A percentile compares a stretch with the other conserved stretches of the same genome.
Conservation (phyloP, 2,329 filamentous ascomycete species). For the Atkinsonella hypoxylon region DNA sequence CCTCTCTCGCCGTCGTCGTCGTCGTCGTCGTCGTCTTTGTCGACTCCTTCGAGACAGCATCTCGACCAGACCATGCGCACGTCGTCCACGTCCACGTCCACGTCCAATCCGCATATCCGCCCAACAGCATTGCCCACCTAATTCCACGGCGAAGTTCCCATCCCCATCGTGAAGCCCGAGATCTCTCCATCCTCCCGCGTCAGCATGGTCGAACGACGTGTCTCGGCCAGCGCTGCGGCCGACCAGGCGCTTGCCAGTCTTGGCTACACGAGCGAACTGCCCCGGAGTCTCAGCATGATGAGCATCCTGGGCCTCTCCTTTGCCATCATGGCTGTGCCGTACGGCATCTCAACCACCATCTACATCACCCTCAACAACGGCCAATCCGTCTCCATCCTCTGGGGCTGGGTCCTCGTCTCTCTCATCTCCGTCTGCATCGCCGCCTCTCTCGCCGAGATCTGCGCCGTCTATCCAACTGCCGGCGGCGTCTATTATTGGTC, state of each 20-base stretch:
- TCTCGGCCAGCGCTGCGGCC: conserved; percentile 17
- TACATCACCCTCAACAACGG: conserved; percentile 53
- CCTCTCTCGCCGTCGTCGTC: background rate
- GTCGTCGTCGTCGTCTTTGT: background rate
- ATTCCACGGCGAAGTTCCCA: background rate
- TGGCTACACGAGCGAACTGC: conserved; percentile 38
- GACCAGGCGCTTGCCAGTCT: conserved; percentile 33
- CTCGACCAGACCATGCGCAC: background rate
- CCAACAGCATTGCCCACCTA: background rate
- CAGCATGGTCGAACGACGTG: conserved; percentile 8
- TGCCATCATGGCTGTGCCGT: conserved; percentile 39
- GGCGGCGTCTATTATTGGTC: conserved; percentile 66
- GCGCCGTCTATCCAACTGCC: conserved; percentile 51
- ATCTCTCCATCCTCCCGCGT: background rate
- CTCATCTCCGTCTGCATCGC: conserved; percentile 62
- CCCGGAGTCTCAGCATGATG: conserved; percentile 37
- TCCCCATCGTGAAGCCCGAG: background rate
- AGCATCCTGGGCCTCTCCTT: conserved; percentile 37
- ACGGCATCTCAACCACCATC: conserved; percentile 36
- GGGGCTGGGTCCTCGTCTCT: conserved; percentile 52
- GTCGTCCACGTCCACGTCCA: background rate
- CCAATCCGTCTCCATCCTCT: conserved; percentile 61
- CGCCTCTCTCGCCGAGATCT: conserved; percentile 59
- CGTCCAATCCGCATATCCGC: background rate
- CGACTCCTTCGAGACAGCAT: background rate